phyloP scores from a whole-genome alignment of 331 rosid genomes.

The Telfairia occidentalis region DNA sequence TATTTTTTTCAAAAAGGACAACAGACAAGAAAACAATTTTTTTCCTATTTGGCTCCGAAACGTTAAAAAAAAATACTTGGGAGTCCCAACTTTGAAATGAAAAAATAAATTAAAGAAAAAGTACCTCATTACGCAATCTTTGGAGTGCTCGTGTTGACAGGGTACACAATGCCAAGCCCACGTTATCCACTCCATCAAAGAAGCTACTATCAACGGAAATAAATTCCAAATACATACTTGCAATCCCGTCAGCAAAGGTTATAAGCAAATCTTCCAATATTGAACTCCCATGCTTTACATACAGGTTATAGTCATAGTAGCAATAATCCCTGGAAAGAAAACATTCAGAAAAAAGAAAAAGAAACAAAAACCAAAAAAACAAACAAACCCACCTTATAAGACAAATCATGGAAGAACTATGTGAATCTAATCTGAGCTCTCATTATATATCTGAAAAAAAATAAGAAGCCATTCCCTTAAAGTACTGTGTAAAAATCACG shows the following conservation, averaged over 20 bases:
- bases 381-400: constrained; percentile 1
- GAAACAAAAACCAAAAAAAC: neutral
- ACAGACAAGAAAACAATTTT: neutral
- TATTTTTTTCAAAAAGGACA: neutral
- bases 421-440: neutral
- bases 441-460: neutral
- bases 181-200: constrained; percentile 47
- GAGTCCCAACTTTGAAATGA: neutral
- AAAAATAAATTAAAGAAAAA: neutral
- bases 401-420: neutral
- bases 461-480: neutral
- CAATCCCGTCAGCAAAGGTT: constrained; percentile 73
- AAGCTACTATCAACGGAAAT: constrained; percentile 79
- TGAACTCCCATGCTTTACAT: constrained; percentile 56
- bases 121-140: constrained; percentile 84
- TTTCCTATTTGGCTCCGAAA: neutral
- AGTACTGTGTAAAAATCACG: neutral
- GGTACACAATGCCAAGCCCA: constrained; percentile 54
- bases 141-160: constrained; percentile 85
- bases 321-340: constrained; percentile 61
- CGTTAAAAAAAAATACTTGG: neutral
- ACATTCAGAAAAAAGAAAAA: no score
- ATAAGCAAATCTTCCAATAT: constrained; percentile 85
- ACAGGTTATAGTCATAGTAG: constrained; percentile 45
- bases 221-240: constrained; percentile 72